A percentile compares a stretch with the other conserved stretches of the same genome.
These are phyloP conservation scores for Metschnikowia similis DNA, from an alignment of 805 yeast genomes.

Conservation along the genomic window DNA sequence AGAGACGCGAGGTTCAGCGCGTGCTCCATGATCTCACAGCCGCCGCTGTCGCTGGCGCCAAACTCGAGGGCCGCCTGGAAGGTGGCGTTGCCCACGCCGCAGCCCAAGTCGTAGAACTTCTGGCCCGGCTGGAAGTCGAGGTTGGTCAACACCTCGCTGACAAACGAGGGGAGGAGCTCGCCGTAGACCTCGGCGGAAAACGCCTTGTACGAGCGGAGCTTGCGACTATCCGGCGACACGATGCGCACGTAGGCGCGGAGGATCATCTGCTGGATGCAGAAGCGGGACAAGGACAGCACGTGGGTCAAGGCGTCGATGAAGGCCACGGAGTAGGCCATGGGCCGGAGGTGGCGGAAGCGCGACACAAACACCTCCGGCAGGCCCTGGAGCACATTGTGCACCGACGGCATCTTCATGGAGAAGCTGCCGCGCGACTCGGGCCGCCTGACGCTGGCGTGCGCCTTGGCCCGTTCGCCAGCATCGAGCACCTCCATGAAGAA, in stretches of 20 bases:
- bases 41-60: constrained; percentile 74
- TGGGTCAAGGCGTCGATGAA: constrained; percentile 15
- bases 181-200: constrained; percentile 91
- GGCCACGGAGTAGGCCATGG: constrained; percentile 15
- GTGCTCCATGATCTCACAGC: constrained; percentile 84
- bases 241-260: constrained; percentile 71
- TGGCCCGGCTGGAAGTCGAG: constrained; percentile 51
- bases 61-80: constrained; percentile 84
- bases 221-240: constrained; percentile 68
- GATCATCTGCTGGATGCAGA: constrained; percentile 54
- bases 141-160: constrained; percentile 57
- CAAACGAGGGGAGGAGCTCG: constrained; percentile 75
- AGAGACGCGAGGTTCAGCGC: constrained; percentile 65
- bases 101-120: constrained; percentile 82
- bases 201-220: constrained; percentile 69
- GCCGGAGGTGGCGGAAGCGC: constrained; percentile 16
- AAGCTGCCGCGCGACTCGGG: constrained; percentile 6
- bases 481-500: constrained; percentile 16
- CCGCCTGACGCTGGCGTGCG: neutral
- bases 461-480: constrained; percentile 13
- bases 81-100: constrained; percentile 92
- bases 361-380: constrained; percentile 15
- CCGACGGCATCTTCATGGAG: constrained; percentile 1
- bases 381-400: neutral
- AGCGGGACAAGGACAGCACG: constrained; percentile 12